phyloP scores from a whole-genome alignment of 257 asterid genomes.

The Nicotiana tabacum region DNA sequence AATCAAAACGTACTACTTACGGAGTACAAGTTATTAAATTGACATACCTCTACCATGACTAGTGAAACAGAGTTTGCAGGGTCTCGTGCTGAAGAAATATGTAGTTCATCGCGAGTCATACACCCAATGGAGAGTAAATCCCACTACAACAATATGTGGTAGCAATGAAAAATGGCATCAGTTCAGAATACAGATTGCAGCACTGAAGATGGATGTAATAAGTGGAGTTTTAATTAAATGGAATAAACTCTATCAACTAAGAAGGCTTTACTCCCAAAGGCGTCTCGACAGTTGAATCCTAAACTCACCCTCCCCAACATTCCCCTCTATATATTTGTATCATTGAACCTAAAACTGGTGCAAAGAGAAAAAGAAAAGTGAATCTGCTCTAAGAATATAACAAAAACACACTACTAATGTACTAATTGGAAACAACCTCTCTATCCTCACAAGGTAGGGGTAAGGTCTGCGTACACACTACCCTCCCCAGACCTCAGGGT shows the following conservation, averaged over 20 bases:
- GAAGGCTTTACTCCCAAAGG: neutral
- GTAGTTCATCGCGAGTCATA: conserved; percentile 21
- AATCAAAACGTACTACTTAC: neutral
- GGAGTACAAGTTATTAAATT: neutral
- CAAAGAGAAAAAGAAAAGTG: neutral
- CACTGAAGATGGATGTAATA: neutral
- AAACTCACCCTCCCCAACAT: neutral
- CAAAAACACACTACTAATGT: neutral
- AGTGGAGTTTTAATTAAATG: neutral
- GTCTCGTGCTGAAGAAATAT: conserved; percentile 37
- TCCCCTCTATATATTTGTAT: neutral
- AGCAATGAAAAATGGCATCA: neutral
- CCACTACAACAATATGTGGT: conserved; percentile 34
- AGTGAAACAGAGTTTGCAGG: conserved; percentile 32
- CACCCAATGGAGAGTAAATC: conserved; percentile 42
- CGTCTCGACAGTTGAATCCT: neutral
- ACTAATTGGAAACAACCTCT: neutral
- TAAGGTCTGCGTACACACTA: too few species aligned
- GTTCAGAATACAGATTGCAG: neutral
- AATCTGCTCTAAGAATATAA: neutral
- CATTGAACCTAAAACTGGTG: neutral
- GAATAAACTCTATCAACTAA: too few species aligned
- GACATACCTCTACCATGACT: conserved; percentile 34
- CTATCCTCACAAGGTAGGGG: too few species aligned
- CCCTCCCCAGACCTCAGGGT: too few species aligned